These are phyloP conservation scores for Candida xyloterini DNA, from an alignment of 805 yeast species.

Conservation along the genomic window DNA sequence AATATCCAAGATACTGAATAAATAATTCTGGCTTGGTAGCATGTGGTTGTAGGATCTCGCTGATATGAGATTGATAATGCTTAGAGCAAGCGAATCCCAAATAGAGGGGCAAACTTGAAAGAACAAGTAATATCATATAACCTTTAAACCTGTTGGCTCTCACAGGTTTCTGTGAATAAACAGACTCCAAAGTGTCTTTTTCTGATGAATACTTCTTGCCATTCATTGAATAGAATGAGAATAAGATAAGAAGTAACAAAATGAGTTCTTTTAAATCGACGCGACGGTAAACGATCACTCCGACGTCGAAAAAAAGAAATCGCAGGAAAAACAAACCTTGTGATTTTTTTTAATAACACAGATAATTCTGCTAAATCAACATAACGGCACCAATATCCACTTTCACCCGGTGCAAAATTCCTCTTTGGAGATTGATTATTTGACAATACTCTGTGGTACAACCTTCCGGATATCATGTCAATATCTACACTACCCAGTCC, in stretches of 20 bases:
- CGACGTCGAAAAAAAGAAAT: conserved; percentile 1
- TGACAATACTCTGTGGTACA: neutral
- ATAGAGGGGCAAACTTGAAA: neutral
- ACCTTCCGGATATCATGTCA: neutral
- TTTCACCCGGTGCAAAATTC: neutral
- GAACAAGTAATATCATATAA: neutral
- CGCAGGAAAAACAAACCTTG: conserved; percentile 3
- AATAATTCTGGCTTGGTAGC: conserved; percentile 1
- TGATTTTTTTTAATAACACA: conserved; percentile 5
- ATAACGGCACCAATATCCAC: neutral
- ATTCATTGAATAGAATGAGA: conserved; percentile 1
- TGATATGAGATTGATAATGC: neutral
- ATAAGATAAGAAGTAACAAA: neutral
- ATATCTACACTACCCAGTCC: neutral
- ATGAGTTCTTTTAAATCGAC: neutral
- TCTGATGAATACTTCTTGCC: neutral
- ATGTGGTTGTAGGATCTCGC: neutral
- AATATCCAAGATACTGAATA: conserved; percentile 21
- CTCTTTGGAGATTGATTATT: neutral
- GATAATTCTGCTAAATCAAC: conserved; percentile 2
- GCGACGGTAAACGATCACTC: conserved; percentile 3
- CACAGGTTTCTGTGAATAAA: neutral
- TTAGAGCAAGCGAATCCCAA: conserved; percentile 2
- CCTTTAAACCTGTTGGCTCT: neutral
- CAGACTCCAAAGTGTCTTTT: neutral